Conservation (phyloP, 768 basidiomycete genomes). For the Tylopilus rubrobrunneus region DNA sequence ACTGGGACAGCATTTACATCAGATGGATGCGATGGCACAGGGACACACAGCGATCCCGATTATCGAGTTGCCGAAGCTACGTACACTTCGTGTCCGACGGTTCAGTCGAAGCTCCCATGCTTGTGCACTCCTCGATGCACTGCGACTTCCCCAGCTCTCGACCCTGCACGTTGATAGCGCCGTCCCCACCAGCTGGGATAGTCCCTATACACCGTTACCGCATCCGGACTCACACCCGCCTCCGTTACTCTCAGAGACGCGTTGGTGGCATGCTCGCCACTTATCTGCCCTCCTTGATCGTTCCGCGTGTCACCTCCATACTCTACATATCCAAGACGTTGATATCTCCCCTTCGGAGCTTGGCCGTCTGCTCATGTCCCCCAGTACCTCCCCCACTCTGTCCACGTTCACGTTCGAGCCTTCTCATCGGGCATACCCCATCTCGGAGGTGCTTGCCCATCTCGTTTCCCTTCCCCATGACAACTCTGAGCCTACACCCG, state of each 20-base stretch:
- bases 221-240: slow-evolving; percentile 13
- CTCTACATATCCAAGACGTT: slow-evolving; percentile 18
- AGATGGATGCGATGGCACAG: slow-evolving; percentile 5
- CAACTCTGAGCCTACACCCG: background rate
- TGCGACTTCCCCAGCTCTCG: slow-evolving; percentile 22
- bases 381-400: slow-evolving; percentile 14
- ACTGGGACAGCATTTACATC: slow-evolving; percentile 13
- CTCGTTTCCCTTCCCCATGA: background rate
- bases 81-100: slow-evolving; percentile 23
- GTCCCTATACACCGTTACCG: background rate
- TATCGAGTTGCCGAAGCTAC: slow-evolving; percentile 18
- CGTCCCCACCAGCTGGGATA: slow-evolving; percentile 16
- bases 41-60: background rate
- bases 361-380: slow-evolving; percentile 16
- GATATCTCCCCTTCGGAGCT: slow-evolving; percentile 24
- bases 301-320: slow-evolving; percentile 16
- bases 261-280: slow-evolving; percentile 22
- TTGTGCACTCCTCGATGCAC: slow-evolving; percentile 15
- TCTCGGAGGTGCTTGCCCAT: slow-evolving; percentile 17
- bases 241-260: background rate
- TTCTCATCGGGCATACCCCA: slow-evolving; percentile 15
- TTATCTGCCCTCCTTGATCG: slow-evolving; percentile 23
- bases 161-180: slow-evolving; percentile 22
- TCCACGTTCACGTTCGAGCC: slow-evolving; percentile 24
- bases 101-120: slow-evolving; percentile 16